phyloP scores from a whole-genome alignment of 495 filamentous ascomycete species.

The Letharia lupina region DNA sequence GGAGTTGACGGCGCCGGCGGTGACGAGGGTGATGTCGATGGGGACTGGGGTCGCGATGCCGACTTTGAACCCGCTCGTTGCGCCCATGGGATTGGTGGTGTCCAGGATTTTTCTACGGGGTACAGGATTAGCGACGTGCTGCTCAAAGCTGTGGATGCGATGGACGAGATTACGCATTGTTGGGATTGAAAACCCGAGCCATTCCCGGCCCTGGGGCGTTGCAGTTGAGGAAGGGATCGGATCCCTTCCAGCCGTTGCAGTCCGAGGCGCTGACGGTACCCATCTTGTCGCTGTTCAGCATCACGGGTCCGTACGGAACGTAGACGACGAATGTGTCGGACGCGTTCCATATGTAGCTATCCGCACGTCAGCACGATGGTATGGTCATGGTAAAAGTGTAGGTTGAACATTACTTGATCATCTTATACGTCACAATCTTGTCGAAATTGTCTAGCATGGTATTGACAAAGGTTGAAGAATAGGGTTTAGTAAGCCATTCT shows the following conservation, averaged over 20 bases:
- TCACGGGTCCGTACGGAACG: constrained; percentile 14
- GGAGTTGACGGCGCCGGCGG: constrained; percentile 11
- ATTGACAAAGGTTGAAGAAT: neutral
- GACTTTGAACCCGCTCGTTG: neutral
- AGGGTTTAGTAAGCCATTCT: neutral
- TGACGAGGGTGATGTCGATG: constrained; percentile 6
- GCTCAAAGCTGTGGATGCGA: neutral
- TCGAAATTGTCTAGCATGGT: constrained; percentile 2
- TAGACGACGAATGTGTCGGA: constrained; percentile 16
- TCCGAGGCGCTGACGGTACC: constrained; percentile 5
- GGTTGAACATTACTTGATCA: constrained; percentile 6
- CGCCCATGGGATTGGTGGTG: neutral
- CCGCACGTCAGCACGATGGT: neutral
- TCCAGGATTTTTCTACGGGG: neutral
- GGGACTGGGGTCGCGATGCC: neutral
- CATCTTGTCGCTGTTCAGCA: constrained; percentile 6
- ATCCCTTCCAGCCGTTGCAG: constrained; percentile 9
- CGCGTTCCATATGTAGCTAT: constrained; percentile 14
- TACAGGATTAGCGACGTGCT: neutral
- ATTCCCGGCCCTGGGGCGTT: constrained; percentile 15
- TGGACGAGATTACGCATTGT: neutral
- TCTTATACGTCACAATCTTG: constrained; percentile 15
- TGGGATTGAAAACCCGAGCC: constrained; percentile 14
- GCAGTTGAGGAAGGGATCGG: constrained; percentile 6
- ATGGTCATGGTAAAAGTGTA: no score